A percentile compares a stretch with the other conserved stretches of the same genome.
These are phyloP conservation scores for Globomyces pollinis-pini DNA, from an alignment of 192 early-diverging fungal genomes.

Conservation along the genomic window DNA sequence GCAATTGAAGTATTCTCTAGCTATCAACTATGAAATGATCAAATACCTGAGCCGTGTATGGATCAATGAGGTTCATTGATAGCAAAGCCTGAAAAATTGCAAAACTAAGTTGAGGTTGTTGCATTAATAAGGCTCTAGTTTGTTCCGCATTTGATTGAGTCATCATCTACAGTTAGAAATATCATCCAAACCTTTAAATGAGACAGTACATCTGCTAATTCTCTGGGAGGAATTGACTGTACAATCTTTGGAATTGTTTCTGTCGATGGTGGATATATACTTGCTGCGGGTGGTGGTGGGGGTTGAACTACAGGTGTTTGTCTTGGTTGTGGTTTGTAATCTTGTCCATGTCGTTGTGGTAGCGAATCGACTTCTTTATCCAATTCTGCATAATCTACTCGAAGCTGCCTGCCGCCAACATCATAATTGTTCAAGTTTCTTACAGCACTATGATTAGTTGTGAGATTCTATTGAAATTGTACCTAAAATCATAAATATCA, in stretches of 20 bases:
- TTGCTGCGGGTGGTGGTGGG: no score
- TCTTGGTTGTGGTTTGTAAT: slow-evolving; percentile 19
- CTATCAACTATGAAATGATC: not conserved
- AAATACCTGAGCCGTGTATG: slow-evolving; percentile 30
- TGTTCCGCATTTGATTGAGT: slow-evolving; percentile 55
- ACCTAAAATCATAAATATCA: no score
- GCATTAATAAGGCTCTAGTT: slow-evolving; percentile 54
- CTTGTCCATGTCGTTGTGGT: no score
- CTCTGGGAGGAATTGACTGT: slow-evolving; percentile 9
- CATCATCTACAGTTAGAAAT: slow-evolving; percentile 39
- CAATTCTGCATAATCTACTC: slow-evolving; percentile 88
- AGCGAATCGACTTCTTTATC: slow-evolving; percentile 49
- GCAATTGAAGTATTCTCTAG: not conserved
- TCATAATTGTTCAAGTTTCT: slow-evolving; percentile 72
- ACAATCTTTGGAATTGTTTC: no score
- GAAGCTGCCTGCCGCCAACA: slow-evolving; percentile 76
- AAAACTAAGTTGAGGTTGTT: slow-evolving; percentile 78
- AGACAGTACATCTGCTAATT: slow-evolving; percentile 12
- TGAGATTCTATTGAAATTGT: no score
- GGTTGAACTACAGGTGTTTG: not conserved
- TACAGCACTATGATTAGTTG: slow-evolving; percentile 1
- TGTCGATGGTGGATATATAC: no score
- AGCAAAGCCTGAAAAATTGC: slow-evolving; percentile 77
- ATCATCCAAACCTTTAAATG: slow-evolving; percentile 6
- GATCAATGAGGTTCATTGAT: slow-evolving; percentile 72